phyloP scores from a whole-genome alignment of 345 rosid species.

The Ceriops decandra region DNA sequence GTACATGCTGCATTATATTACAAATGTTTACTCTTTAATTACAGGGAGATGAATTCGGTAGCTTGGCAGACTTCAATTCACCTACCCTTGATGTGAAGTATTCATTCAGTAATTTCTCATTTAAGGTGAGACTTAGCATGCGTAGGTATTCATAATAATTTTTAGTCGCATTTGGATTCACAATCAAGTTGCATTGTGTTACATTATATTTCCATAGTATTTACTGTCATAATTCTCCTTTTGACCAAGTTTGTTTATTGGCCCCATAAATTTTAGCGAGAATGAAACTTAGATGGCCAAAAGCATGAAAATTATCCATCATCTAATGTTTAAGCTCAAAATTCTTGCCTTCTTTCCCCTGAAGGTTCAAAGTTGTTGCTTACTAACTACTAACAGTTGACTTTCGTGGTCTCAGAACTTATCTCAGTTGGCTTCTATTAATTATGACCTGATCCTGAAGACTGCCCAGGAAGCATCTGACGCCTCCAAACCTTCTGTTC shows the following conservation, averaged over 20 bases:
- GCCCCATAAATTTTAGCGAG: too few relatives aligned
- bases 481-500: constrained; percentile 42
- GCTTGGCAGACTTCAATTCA: constrained; percentile 67
- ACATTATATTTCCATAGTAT: too few relatives aligned
- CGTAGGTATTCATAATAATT: background rate
- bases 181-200: background rate
- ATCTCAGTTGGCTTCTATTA: constrained; percentile 91
- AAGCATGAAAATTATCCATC: too few relatives aligned
- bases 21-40: background rate
- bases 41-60: constrained; percentile 85
- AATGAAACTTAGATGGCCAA: too few relatives aligned
- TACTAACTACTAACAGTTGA: background rate
- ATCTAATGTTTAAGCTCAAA: too few relatives aligned
- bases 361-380: too few relatives aligned
- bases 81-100: constrained; percentile 69
- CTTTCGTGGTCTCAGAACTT: constrained; percentile 52
- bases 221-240: too few relatives aligned
- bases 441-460: constrained; percentile 71
- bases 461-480: constrained; percentile 51
- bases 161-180: background rate
- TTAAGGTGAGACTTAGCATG: constrained; percentile 52
- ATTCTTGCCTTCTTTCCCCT: too few relatives aligned
- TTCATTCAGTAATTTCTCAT: constrained; percentile 95
- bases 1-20: background rate
- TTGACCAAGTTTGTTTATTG: too few relatives aligned